A percentile compares a stretch with the other conserved stretches of the same genome.
Evolutionary conservation across 108 stramenopile genomes (phyloP).

Genomic region (Cyclostephanos tholiformis): DNA sequence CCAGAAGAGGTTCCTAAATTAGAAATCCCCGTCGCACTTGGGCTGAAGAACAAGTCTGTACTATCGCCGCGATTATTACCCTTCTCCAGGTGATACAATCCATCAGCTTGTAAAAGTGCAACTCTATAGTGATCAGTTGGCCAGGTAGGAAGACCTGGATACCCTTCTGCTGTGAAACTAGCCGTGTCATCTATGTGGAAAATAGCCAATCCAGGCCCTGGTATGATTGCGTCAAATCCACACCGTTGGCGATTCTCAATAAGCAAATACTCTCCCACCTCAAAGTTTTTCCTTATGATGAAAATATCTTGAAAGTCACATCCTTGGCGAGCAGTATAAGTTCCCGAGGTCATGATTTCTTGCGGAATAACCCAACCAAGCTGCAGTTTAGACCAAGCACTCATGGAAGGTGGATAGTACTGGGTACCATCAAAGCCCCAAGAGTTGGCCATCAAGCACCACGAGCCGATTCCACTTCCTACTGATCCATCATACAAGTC

Average conservation of each 20-base stretch:
- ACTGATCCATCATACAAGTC: slow-evolving; percentile 49
- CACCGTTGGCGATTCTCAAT: slow-evolving; percentile 66
- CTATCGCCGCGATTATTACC: too few species aligned
- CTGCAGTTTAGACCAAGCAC: slow-evolving; percentile 53
- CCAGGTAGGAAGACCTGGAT: slow-evolving; percentile 57
- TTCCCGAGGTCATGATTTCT: slow-evolving; percentile 41
- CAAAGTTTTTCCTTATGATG: slow-evolving; percentile 45
- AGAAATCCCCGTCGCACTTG: too few species aligned
- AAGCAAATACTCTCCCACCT: slow-evolving; percentile 62
- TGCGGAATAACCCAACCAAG: slow-evolving; percentile 58
- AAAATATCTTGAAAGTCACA: slow-evolving; percentile 46
- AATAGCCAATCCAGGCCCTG: slow-evolving; percentile 62
- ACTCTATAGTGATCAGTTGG: slow-evolving; percentile 76
- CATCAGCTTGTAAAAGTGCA: slow-evolving; percentile 72
- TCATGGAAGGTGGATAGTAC: slow-evolving; percentile 54
- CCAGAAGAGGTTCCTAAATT: too few species aligned
- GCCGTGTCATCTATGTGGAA: slow-evolving; percentile 63
- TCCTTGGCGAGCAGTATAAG: slow-evolving; percentile 40
- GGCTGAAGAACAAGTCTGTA: too few species aligned
- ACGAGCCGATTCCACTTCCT: slow-evolving; percentile 48
- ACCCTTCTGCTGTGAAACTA: slow-evolving; percentile 27
- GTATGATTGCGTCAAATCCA: slow-evolving; percentile 54
- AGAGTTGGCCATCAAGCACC: slow-evolving; percentile 51
- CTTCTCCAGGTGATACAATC: too few species aligned
- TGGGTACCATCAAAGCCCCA: slow-evolving; percentile 53